These are phyloP conservation scores for Dendrobium chrysotoxum DNA, from an alignment of 106 monocot species.

Conservation along the genomic window DNA sequence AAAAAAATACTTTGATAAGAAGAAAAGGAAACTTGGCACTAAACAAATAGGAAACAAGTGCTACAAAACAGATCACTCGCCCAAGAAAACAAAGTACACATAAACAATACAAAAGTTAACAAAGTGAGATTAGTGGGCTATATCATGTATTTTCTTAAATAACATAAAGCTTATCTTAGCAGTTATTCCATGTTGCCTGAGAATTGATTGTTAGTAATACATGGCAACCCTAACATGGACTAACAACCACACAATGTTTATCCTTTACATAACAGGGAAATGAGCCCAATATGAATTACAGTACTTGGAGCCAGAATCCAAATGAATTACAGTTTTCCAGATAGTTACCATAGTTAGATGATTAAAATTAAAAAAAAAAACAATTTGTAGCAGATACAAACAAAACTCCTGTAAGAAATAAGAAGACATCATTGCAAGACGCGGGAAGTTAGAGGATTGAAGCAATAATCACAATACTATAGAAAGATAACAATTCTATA, in stretches of 20 bases:
- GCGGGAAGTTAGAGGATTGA: too few relatives aligned
- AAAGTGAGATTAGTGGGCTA: too few relatives aligned
- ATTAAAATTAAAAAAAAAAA: too few relatives aligned
- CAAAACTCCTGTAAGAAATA: too few relatives aligned
- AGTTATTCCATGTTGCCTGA: neutral
- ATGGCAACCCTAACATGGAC: neutral
- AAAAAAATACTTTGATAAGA: conserved; percentile 6
- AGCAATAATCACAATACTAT: too few relatives aligned
- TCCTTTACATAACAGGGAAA: neutral
- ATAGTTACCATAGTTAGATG: too few relatives aligned
- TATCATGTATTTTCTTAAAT: neutral
- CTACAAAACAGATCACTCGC: too few relatives aligned
- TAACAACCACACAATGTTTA: neutral
- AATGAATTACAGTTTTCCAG: neutral
- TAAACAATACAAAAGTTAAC: too few relatives aligned
- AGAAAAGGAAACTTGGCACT: neutral
- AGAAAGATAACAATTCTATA: too few relatives aligned
- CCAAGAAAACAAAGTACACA: too few relatives aligned
- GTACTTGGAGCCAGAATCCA: neutral
- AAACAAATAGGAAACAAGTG: neutral
- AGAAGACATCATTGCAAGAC: too few relatives aligned
- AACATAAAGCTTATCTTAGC: neutral
- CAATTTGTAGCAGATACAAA: too few relatives aligned
- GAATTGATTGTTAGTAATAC: neutral
- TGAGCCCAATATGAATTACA: neutral